A percentile compares a stretch with the other conserved stretches of the same genome.
Evolutionary conservation across 805 yeast genomes (phyloP).

Genomic region (Millerago galiae): DNA sequence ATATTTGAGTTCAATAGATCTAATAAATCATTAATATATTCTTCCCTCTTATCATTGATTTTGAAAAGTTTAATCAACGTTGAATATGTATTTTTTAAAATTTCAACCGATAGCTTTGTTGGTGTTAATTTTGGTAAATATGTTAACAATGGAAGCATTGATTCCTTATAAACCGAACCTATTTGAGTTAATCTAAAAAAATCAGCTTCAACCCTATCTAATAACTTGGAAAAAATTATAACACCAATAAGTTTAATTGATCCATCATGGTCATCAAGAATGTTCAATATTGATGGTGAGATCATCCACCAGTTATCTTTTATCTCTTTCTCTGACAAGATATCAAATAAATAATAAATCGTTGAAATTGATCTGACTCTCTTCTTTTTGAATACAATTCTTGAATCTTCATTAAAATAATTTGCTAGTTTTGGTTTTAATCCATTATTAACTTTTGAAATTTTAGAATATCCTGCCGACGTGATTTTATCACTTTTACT

Average conservation of each 20-base stretch:
- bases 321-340: conserved; percentile 1
- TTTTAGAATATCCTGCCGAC: conserved; percentile 18
- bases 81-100: conserved; percentile 15
- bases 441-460: conserved; percentile 1
- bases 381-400: conserved; percentile 13
- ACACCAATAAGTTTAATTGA: conserved; percentile 21
- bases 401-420: conserved; percentile 6
- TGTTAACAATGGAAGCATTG: conserved; percentile 18
- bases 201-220: conserved; percentile 12
- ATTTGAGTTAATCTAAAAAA: conserved; percentile 17
- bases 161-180: conserved; percentile 13
- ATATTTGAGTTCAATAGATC: conserved; percentile 16
- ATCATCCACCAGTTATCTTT: conserved; percentile 22
- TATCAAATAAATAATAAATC: conserved; percentile 6
- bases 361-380: conserved; percentile 16
- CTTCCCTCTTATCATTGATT: not conserved
- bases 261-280: conserved; percentile 25
- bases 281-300: conserved; percentile 21
- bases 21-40: conserved; percentile 5
- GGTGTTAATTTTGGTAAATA: conserved; percentile 23
- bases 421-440: conserved; percentile 13
- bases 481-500: conserved; percentile 11
- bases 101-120: conserved; percentile 10
- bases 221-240: conserved; percentile 9
- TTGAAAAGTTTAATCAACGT: conserved; percentile 10